Evolutionary conservation across 2,329 filamentous ascomycete genomes (phyloP).

Genomic region (Claviceps pazoutovae): DNA sequence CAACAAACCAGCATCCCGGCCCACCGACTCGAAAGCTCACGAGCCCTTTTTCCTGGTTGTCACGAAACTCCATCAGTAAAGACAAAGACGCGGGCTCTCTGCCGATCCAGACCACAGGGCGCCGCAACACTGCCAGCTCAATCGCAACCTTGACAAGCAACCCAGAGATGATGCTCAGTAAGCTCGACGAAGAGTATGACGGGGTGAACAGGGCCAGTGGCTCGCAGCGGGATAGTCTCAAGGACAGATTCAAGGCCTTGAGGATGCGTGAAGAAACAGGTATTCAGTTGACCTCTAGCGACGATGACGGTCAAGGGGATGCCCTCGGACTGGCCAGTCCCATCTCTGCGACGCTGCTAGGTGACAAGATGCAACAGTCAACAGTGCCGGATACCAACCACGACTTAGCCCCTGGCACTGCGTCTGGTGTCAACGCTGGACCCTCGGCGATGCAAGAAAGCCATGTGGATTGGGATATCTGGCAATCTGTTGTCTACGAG

Average conservation of each 20-base stretch:
- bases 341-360: conserved; percentile 13
- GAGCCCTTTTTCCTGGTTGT: conserved; percentile 78
- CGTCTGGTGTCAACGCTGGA: conserved; percentile 64
- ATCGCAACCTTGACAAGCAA: conserved; percentile 68
- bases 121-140: conserved; percentile 66
- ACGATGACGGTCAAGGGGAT: conserved; percentile 33
- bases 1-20: conserved; percentile 15
- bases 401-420: conserved; percentile 70
- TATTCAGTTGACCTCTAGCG: conserved; percentile 36
- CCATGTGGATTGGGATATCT: conserved; percentile 96
- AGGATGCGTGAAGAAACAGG: conserved; percentile 61
- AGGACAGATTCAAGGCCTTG: conserved; percentile 66
- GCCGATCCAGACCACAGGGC: conserved; percentile 31
- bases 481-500: conserved; percentile 92
- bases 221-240: conserved; percentile 47
- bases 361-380: conserved; percentile 19
- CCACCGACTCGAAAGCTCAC: conserved; percentile 57
- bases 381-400: conserved; percentile 52
- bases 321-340: conserved; percentile 11
- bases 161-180: conserved; percentile 63
- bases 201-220: conserved; percentile 29
- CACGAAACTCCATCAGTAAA: conserved; percentile 49
- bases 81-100: conserved; percentile 42
- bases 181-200: conserved; percentile 59
- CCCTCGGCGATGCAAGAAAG: conserved; percentile 55